A percentile compares a stretch with the other conserved stretches of the same genome.
Conservation (phyloP, 1,284 basidiomycete genomes). For the Paramarasmius palmivorus region DNA sequence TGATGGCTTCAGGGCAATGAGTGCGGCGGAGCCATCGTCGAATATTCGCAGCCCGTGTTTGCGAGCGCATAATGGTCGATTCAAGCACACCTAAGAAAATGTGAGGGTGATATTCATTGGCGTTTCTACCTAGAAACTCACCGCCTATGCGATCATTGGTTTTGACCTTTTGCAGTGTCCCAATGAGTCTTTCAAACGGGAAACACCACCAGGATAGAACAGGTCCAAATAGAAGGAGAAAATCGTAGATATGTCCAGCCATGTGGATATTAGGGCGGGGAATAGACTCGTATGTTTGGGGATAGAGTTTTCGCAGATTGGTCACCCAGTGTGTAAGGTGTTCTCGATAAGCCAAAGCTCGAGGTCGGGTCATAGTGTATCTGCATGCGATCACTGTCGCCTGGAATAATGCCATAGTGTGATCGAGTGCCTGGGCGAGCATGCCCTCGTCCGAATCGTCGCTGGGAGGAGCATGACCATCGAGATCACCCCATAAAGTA, state of each 20-base stretch:
- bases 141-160: conserved; percentile 17
- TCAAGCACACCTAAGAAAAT: conserved; percentile 8
- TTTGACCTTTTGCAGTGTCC: conserved; percentile 18
- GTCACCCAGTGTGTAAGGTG: conserved; percentile 15
- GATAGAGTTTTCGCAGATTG: conserved; percentile 11
- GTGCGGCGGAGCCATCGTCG: conserved; percentile 6
- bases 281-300: conserved; percentile 17
- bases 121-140: too few relatives aligned
- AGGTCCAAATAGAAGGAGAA: conserved; percentile 21
- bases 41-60: conserved; percentile 4
- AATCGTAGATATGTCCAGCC: conserved; percentile 20
- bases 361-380: conserved; percentile 6
- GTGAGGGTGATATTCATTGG: too few relatives aligned
- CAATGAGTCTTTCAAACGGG: conserved; percentile 23
- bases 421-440: too few relatives aligned
- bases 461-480: conserved; percentile 4
- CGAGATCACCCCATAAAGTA: conserved; percentile 25
- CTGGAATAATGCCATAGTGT: conserved; percentile 13
- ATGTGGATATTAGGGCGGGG: conserved; percentile 23
- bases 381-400: conserved; percentile 5
- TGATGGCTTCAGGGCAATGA: conserved; percentile 5
- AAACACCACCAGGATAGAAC: conserved; percentile 23
- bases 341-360: conserved; percentile 14
- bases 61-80: background rate
- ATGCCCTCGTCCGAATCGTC: background rate